phyloP scores from a whole-genome alignment of 345 rosid genomes.

The Linum trigynum region DNA sequence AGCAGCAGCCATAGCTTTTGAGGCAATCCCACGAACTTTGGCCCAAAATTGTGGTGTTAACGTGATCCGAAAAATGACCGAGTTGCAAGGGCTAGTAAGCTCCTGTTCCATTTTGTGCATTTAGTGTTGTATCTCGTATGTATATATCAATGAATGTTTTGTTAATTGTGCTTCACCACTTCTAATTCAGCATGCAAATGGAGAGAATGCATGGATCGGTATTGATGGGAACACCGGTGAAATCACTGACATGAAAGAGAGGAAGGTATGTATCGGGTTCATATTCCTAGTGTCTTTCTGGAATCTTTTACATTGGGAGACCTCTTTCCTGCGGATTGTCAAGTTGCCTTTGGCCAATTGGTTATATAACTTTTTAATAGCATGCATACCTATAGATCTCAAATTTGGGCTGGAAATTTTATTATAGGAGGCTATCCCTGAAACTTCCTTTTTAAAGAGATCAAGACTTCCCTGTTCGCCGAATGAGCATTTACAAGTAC shows the following conservation, averaged over 20 bases:
- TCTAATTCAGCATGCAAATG: conserved; percentile 68
- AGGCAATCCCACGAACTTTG: conserved; percentile 87
- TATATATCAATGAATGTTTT: background rate
- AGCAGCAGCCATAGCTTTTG: conserved; percentile 95
- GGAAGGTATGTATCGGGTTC: conserved; percentile 34
- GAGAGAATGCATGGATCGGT: conserved; percentile 95
- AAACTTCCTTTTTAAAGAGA: too few relatives aligned
- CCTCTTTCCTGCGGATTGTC: too few relatives aligned
- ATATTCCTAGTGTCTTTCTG: background rate
- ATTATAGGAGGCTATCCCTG: too few relatives aligned
- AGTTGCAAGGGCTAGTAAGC: conserved; percentile 79
- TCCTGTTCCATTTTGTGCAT: background rate
- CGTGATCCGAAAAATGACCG: conserved; percentile 70
- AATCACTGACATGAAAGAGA: conserved; percentile 81
- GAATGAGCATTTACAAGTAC: too few relatives aligned
- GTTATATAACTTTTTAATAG: too few relatives aligned
- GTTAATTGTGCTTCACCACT: conserved; percentile 7
- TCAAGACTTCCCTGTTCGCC: too few relatives aligned
- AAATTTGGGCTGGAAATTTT: too few relatives aligned
- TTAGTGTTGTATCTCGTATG: background rate
- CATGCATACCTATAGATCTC: too few relatives aligned
- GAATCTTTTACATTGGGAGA: too few relatives aligned
- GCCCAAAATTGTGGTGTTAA: conserved; percentile 81
- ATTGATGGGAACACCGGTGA: conserved; percentile 90
- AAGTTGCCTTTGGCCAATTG: too few relatives aligned